Evolutionary conservation across 2,329 filamentous ascomycete species (phyloP).

Genomic region (Microsporum audouinii): DNA sequence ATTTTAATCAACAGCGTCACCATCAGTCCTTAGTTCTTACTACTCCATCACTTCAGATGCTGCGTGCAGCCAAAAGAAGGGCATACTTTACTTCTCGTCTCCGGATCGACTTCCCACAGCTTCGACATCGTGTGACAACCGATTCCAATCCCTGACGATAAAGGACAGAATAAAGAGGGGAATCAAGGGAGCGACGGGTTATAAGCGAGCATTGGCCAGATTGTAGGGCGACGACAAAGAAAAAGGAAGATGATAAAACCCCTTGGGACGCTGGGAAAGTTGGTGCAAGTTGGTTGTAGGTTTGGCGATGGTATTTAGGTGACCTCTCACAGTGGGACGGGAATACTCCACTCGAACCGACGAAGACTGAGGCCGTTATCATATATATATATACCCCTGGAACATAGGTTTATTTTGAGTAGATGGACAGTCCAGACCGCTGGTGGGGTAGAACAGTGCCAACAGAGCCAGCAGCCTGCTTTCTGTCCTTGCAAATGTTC

Average conservation of each 20-base stretch:
- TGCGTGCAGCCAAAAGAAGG: neutral
- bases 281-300: neutral
- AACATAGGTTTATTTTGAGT: too few species aligned
- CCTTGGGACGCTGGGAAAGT: neutral
- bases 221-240: neutral
- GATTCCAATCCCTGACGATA: neutral
- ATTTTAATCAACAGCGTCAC: neutral
- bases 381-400: too few species aligned
- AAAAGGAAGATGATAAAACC: too few species aligned
- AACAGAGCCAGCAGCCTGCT: too few species aligned
- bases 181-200: neutral
- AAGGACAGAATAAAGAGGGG: neutral
- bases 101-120: conserved; percentile 98
- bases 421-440: too few species aligned
- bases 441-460: too few species aligned
- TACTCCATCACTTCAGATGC: neutral
- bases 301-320: neutral
- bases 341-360: conserved; percentile 1
- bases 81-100: conserved; percentile 82
- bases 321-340: neutral
- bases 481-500: too few species aligned
- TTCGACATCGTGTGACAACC: conserved; percentile 42
- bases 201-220: neutral
- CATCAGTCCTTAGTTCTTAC: neutral
- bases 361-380: neutral